phyloP scores from a whole-genome alignment of 2,329 filamentous ascomycete genomes.

The Fusarium sp. region DNA sequence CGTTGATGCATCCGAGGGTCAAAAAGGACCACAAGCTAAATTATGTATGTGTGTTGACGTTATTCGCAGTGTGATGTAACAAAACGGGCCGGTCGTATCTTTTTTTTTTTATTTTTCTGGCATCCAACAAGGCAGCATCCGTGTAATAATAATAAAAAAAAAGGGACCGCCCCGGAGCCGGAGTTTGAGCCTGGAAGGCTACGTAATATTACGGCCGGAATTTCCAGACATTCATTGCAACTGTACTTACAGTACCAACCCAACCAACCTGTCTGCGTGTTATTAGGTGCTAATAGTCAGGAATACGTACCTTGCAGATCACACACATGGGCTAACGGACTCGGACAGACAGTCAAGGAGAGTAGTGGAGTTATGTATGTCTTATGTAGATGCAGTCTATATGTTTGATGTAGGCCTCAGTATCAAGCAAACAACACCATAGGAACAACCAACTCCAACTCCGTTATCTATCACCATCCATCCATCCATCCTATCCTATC shows the following conservation, averaged over 20 bases:
- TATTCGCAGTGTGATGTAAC: slow-evolving; percentile 3
- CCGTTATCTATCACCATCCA: not conserved
- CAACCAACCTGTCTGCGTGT: not conserved
- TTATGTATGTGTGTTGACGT: not conserved
- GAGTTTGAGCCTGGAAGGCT: not conserved
- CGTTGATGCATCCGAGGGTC: not conserved
- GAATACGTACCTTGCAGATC: not conserved
- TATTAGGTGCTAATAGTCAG: not conserved
- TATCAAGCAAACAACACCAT: not conserved
- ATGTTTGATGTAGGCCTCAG: not conserved
- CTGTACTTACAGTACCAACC: not conserved
- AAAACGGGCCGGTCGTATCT: not conserved
- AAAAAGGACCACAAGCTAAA: not conserved
- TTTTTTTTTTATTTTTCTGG: not conserved
- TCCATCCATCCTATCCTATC: not conserved
- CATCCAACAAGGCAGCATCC: not conserved
- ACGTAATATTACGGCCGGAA: slow-evolving; percentile 10
- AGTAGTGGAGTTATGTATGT: not conserved
- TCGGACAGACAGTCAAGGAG: not conserved
- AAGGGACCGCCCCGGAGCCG: not conserved
- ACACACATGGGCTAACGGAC: not conserved
- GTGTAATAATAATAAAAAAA: not conserved
- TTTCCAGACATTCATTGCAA: not conserved
- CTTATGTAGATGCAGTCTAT: not conserved
- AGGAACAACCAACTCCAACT: slow-evolving; percentile 5